Percentiles rank a stretch among this genome's conserved stretches.
These are phyloP conservation scores for Saccharomycopsis sp. DNA, from an alignment of 805 yeast genomes.

Conservation along the genomic window DNA sequence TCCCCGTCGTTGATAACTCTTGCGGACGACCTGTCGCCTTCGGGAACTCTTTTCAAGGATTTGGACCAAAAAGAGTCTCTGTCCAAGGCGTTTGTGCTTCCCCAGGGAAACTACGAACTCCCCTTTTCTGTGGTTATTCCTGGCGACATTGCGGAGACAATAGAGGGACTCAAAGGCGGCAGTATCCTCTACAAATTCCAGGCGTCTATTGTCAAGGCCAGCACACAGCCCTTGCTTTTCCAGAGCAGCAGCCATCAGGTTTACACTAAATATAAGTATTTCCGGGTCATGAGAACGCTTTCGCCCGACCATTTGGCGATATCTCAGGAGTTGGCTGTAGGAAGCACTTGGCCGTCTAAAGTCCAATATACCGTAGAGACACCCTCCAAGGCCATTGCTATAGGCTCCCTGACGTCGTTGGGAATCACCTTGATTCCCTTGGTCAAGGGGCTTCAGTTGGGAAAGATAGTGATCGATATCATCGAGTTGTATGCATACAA, in stretches of 20 bases:
- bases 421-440: conserved; percentile 70
- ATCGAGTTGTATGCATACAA: conserved; percentile 50
- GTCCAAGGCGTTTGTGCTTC: conserved; percentile 8
- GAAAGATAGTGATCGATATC: conserved; percentile 57
- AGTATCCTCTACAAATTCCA: conserved; percentile 64
- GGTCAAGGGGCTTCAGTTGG: conserved; percentile 69
- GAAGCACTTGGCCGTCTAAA: conserved; percentile 91
- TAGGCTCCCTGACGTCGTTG: conserved; percentile 72
- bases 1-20: conserved; percentile 4
- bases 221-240: conserved; percentile 1
- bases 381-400: conserved; percentile 81
- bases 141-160: conserved; percentile 78
- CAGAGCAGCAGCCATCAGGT: conserved; percentile 53
- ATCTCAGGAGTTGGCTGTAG: conserved; percentile 85
- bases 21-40: neutral
- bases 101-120: conserved; percentile 73
- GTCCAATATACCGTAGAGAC: conserved; percentile 82
- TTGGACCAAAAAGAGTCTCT: neutral
- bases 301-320: conserved; percentile 81
- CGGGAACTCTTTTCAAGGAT: conserved; percentile 14
- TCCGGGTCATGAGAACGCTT: conserved; percentile 78
- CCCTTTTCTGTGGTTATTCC: conserved; percentile 84
- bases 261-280: conserved; percentile 56
- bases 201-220: conserved; percentile 67
- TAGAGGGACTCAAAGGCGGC: conserved; percentile 83